Evolutionary conservation across 805 yeast species (phyloP).

Genomic region (Metschnikowia gelsemii): DNA sequence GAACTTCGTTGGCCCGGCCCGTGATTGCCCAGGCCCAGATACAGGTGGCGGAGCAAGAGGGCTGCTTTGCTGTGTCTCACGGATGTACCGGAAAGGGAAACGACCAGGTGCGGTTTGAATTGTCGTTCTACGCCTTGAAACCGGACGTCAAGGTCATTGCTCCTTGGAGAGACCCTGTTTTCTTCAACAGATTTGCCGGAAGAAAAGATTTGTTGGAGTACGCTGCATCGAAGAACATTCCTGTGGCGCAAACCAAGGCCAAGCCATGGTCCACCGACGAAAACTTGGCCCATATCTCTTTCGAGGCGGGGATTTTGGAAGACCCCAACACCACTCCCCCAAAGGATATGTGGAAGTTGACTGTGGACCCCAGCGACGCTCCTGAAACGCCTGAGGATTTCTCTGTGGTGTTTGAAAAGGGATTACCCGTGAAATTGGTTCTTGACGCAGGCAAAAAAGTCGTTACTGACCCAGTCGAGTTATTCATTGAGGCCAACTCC

Average conservation of each 20-base stretch:
- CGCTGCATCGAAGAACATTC: slow-evolving; percentile 88
- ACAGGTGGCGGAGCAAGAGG: slow-evolving; percentile 93
- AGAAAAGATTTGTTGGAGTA: slow-evolving; percentile 94
- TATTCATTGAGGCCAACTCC: slow-evolving; percentile 89
- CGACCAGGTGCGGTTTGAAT: slow-evolving; percentile 98
- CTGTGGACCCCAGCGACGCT: slow-evolving; percentile 93
- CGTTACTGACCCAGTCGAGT: slow-evolving; percentile 85
- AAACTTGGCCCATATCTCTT: slow-evolving; percentile 97
- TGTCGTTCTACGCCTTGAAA: slow-evolving; percentile 94
- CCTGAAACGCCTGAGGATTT: slow-evolving; percentile 92
- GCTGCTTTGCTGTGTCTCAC: slow-evolving; percentile 97
- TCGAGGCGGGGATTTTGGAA: slow-evolving; percentile 98
- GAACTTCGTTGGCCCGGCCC: slow-evolving; percentile 98
- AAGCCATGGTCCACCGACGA: slow-evolving; percentile 99
- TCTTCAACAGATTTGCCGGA: slow-evolving; percentile 95
- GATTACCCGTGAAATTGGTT: slow-evolving; percentile 80
- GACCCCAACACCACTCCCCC: slow-evolving; percentile 99
- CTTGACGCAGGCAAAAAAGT: slow-evolving; percentile 58
- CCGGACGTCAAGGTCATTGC: slow-evolving; percentile 97
- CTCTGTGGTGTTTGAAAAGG: slow-evolving; percentile 76
- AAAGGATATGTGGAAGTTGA: slow-evolving; percentile 99
- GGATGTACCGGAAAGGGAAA: slow-evolving; percentile 99
- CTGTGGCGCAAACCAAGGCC: slow-evolving; percentile 95
- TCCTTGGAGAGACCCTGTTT: slow-evolving; percentile 98
- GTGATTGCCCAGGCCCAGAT: slow-evolving; percentile 98